Evolutionary conservation across 306 rosid species (phyloP).

Genomic region (Dalbergia oliveri): DNA sequence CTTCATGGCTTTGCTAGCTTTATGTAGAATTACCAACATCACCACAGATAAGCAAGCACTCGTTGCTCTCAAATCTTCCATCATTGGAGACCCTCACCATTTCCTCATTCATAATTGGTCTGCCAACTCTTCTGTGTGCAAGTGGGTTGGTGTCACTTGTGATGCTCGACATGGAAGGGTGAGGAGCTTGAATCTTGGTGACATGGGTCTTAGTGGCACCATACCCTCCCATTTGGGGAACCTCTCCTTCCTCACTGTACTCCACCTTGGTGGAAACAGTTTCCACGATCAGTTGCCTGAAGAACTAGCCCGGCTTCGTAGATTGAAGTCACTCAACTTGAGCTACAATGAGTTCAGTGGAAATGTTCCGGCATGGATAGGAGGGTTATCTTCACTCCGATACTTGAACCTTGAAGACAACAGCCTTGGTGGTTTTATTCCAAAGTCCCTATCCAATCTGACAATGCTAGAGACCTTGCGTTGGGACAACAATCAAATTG

Average conservation of each 20-base stretch:
- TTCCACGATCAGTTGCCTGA: slow-evolving; percentile 10
- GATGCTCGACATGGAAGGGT: slow-evolving; percentile 7
- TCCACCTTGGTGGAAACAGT: slow-evolving; percentile 6
- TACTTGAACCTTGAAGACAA: background rate
- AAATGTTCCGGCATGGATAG: slow-evolving; percentile 35
- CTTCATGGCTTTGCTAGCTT: background rate
- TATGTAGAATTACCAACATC: slow-evolving; percentile 1
- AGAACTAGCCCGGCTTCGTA: background rate
- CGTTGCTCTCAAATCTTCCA: slow-evolving; percentile 33
- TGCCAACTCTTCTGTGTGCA: slow-evolving; percentile 25
- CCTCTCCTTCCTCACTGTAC: slow-evolving; percentile 39
- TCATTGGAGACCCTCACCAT: background rate
- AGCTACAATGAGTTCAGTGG: slow-evolving; percentile 37
- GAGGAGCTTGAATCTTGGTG: slow-evolving; percentile 3
- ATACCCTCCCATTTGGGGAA: slow-evolving; percentile 36
- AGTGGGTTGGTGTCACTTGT: slow-evolving; percentile 47
- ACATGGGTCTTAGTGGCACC: slow-evolving; percentile 30
- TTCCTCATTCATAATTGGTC: slow-evolving; percentile 38
- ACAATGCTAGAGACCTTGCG: slow-evolving; percentile 15
- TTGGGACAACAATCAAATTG: background rate
- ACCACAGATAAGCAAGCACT: slow-evolving; percentile 34
- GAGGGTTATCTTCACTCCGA: background rate
- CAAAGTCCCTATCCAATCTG: slow-evolving; percentile 14
- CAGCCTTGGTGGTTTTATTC: slow-evolving; percentile 24
- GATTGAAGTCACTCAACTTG: slow-evolving; percentile 26